Conservation (phyloP, 2,329 filamentous ascomycete genomes). For the Biscogniauxia sp. region DNA sequence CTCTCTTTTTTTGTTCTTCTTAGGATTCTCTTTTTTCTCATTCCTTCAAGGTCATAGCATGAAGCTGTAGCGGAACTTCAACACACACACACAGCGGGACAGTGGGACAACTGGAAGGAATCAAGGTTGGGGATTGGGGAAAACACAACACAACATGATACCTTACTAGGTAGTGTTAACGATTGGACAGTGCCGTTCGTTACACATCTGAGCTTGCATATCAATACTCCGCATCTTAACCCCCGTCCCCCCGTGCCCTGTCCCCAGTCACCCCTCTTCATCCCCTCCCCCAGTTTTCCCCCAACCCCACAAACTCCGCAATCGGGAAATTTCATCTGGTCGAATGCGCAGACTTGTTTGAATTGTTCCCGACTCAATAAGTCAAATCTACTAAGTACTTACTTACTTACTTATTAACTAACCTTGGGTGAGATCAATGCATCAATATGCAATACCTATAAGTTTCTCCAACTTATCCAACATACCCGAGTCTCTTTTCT, state of each 20-base stretch:
- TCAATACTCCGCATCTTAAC: slow-evolving; percentile 23
- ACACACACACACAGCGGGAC: slow-evolving; percentile 7
- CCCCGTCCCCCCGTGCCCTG: slow-evolving; percentile 2
- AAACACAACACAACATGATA: not conserved
- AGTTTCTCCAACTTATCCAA: too few species aligned
- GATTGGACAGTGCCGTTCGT: not conserved
- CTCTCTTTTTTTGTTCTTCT: not conserved
- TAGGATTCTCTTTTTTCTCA: too few species aligned
- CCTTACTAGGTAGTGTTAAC: not conserved
- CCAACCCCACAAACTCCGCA: not conserved
- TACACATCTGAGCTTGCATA: slow-evolving; percentile 3
- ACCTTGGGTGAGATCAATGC: too few species aligned
- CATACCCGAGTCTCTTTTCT: too few species aligned
- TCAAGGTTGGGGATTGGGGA: not conserved
- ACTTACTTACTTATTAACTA: too few species aligned
- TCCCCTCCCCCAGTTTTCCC: not conserved
- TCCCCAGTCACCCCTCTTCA: slow-evolving; percentile 21
- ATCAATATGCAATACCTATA: too few species aligned
- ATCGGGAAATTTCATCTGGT: slow-evolving; percentile 16
- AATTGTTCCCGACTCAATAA: too few species aligned
- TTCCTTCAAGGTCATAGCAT: slow-evolving; percentile 7
- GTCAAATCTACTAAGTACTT: too few species aligned
- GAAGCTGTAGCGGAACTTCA: slow-evolving; percentile 17
- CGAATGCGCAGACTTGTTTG: not conserved
- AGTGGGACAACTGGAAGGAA: not conserved